Evolutionary conservation across 192 early-diverging fungal species (phyloP).

Genomic region (Backusella tuberculispora): DNA sequence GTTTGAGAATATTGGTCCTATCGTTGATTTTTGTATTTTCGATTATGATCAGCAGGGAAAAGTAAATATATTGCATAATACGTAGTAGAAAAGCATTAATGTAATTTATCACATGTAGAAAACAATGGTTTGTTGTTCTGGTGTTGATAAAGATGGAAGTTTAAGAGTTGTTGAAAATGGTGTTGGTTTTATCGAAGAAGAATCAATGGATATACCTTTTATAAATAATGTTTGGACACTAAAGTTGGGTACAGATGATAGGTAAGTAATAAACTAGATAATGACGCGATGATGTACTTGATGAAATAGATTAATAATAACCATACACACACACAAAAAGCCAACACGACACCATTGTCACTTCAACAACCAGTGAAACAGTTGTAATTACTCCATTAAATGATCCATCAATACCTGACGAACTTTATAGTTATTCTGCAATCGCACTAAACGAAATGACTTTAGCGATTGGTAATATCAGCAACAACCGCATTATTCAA

Average conservation of each 20-base stretch:
- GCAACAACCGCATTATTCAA: constrained; percentile 58
- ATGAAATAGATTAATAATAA: neutral
- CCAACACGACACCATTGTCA: constrained; percentile 54
- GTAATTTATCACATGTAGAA: constrained; percentile 49
- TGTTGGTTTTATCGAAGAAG: constrained; percentile 78
- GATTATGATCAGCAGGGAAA: constrained; percentile 73
- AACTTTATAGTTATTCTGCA: constrained; percentile 45
- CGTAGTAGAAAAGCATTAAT: neutral
- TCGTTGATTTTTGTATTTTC: constrained; percentile 85
- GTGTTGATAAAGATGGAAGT: constrained; percentile 69
- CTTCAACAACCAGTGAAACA: constrained; percentile 70
- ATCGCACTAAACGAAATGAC: constrained; percentile 45
- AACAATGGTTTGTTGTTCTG: constrained; percentile 85
- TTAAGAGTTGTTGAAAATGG: constrained; percentile 88
- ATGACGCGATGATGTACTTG: neutral
- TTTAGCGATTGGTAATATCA: constrained; percentile 45
- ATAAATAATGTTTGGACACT: constrained; percentile 78
- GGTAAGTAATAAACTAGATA: constrained; percentile 34
- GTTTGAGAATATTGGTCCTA: constrained; percentile 80
- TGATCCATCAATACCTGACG: constrained; percentile 35
- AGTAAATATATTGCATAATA: constrained; percentile 23
- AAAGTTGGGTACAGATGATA: constrained; percentile 42
- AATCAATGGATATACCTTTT: constrained; percentile 62
- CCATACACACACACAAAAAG: constrained; percentile 26
- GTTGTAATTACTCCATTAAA: constrained; percentile 39